These are phyloP conservation scores for Auriculariales sp. DNA, from an alignment of 768 basidiomycete genomes.

Conservation along the genomic window DNA sequence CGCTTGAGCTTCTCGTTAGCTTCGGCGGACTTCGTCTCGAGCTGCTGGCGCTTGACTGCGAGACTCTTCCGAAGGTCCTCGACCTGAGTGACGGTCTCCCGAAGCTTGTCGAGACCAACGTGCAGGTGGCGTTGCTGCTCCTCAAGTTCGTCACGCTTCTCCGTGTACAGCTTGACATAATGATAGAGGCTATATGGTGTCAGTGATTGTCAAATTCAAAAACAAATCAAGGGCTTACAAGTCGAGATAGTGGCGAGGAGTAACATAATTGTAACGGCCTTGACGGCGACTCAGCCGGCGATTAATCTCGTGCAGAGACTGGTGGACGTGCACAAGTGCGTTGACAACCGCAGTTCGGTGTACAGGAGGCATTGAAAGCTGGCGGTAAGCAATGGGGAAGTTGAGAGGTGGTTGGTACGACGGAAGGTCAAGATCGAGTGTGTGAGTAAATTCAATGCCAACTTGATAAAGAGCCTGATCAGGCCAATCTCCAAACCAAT, in stretches of 20 bases:
- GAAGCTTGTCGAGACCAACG: slow-evolving; percentile 92
- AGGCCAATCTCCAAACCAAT: slow-evolving; percentile 99
- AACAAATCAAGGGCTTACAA: slow-evolving; percentile 50
- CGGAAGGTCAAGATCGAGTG: slow-evolving; percentile 80
- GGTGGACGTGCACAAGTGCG: slow-evolving; percentile 83
- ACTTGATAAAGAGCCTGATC: slow-evolving; percentile 98
- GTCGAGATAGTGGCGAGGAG: slow-evolving; percentile 94
- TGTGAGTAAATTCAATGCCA: slow-evolving; percentile 89
- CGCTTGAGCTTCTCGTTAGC: slow-evolving; percentile 95
- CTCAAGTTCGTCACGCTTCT: slow-evolving; percentile 94
- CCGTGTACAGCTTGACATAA: slow-evolving; percentile 86
- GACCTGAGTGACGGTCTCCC: slow-evolving; percentile 90
- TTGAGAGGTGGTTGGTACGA: slow-evolving; percentile 63
- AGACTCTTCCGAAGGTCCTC: slow-evolving; percentile 92
- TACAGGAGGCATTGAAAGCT: slow-evolving; percentile 69
- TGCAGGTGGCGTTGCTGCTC: slow-evolving; percentile 98
- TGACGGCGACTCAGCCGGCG: slow-evolving; percentile 77
- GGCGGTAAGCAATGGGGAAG: slow-evolving; percentile 85
- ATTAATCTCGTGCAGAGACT: slow-evolving; percentile 80
- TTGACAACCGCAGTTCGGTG: slow-evolving; percentile 90
- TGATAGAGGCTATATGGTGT: slow-evolving; percentile 67
- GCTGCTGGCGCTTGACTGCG: slow-evolving; percentile 82
- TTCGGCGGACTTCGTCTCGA: slow-evolving; percentile 85
- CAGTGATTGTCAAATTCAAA: neutral
- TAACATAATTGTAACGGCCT: slow-evolving; percentile 94